Base-by-base conservation (phyloP, 805 yeast species). In the Tanozyma kutaoensis region DNA sequence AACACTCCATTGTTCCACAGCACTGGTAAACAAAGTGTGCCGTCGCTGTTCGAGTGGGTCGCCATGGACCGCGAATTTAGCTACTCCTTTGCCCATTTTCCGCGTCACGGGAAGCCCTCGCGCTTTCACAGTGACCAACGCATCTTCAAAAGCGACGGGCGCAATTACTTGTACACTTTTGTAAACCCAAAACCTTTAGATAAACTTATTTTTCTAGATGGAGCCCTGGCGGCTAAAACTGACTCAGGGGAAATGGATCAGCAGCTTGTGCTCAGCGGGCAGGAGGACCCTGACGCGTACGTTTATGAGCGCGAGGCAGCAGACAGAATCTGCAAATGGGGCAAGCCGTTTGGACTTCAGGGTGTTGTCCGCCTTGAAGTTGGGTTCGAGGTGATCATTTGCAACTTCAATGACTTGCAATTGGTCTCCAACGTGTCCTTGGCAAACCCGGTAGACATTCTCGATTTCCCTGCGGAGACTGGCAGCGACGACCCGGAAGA, bases 1-100 rank as follows among this genome's bases (percentile, higher is more conserved):
- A 76, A 76, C 4, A 71, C 79, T 0, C 38, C 67, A 20, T 39
- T 74, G 27, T 74, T 69, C 31, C 80, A 73, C 43, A 55, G 74
- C 0, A 69, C 69, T 4, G 56, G 58, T 0, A 30, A 39, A 3
- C n/a, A n/a, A n/a, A n/a, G n/a, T n/a, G 37, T 69, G 8, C 77
- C 78, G 2, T 41, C 42, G 0, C 40, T 53, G 14, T 59, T 59
- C 18, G 80, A 74, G 42, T 73, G 81, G 80, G 48, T 70, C 8
- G 81, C 80, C 1, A 52, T 72, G 63, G 76, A 72, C 40, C 64
- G 56, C 35, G 79, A 73, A 38, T 72, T 72, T 45, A 66, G 76
- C 35, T 69, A 63, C 34, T 47, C 43, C 31, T 72, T 71, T 50
- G 61, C 64, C n/a, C 32, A 16, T 15, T 27, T 33, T n/a, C 13